phyloP scores from a whole-genome alignment of 2,329 filamentous ascomycete genomes.

The Berkeleyomyces rouxiae region DNA sequence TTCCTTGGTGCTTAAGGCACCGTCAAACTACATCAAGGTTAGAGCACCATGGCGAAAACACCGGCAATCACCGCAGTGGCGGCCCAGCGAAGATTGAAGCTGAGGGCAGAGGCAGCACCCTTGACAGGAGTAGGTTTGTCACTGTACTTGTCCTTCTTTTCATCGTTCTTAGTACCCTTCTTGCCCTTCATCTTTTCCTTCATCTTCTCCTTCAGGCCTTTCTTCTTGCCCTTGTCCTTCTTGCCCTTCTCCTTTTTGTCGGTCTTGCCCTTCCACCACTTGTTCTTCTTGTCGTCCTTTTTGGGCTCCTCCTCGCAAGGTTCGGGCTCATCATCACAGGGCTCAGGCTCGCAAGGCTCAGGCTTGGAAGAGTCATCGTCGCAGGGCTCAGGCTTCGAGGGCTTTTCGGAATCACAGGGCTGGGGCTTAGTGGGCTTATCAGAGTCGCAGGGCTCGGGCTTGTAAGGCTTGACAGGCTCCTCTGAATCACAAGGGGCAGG shows the following conservation, averaged over 20 bases:
- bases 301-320: conserved; percentile 6
- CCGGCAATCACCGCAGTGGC: conserved; percentile 10
- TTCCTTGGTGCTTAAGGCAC: conserved; percentile 1
- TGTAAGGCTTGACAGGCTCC: background rate
- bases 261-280: conserved; percentile 13
- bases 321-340: background rate
- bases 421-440: background rate
- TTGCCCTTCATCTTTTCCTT: conserved; percentile 12
- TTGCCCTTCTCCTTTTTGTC: conserved; percentile 12
- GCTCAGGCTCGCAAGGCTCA: background rate
- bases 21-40: conserved; percentile 4
- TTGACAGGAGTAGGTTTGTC: conserved; percentile 11
- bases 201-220: conserved; percentile 5
- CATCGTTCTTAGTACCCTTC: conserved; percentile 9
- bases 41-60: conserved; percentile 11
- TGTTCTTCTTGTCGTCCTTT: conserved; percentile 14
- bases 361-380: background rate
- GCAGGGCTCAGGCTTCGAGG: conserved; percentile 1
- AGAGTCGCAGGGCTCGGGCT: background rate
- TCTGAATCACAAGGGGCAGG: too few relatives aligned
- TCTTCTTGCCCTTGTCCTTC: conserved; percentile 10
- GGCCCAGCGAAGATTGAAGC: conserved; percentile 9
- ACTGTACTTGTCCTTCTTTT: conserved; percentile 11
- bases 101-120: conserved; percentile 7
- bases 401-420: background rate